A percentile compares a stretch with the other conserved stretches of the same genome.
These are phyloP conservation scores for Termitomyces titanicus DNA, from an alignment of 768 basidiomycete genomes.

Conservation along the genomic window DNA sequence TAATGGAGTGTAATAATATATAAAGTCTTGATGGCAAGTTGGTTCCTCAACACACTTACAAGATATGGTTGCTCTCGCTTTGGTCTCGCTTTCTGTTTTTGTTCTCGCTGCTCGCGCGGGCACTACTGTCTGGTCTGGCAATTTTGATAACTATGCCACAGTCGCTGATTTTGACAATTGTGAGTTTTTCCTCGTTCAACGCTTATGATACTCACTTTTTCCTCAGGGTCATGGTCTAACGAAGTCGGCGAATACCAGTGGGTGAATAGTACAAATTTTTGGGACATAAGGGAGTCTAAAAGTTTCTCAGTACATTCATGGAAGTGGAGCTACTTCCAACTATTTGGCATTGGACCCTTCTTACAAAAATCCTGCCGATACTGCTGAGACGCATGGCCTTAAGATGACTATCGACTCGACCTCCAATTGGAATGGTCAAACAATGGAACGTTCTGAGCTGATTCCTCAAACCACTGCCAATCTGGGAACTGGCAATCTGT, in stretches of 20 bases:
- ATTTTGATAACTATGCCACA: slow-evolving; percentile 44
- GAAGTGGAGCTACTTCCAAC: slow-evolving; percentile 43
- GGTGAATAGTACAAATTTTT: slow-evolving; percentile 27
- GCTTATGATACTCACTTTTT: neutral
- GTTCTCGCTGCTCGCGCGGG: slow-evolving; percentile 39
- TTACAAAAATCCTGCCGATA: slow-evolving; percentile 59
- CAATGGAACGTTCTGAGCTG: slow-evolving; percentile 41
- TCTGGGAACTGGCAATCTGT: slow-evolving; percentile 53
- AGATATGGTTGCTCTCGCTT: slow-evolving; percentile 26
- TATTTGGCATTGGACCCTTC: slow-evolving; percentile 48
- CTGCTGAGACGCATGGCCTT: slow-evolving; percentile 45
- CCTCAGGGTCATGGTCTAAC: slow-evolving; percentile 51
- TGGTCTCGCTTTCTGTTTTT: slow-evolving; percentile 30
- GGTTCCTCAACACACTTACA: neutral
- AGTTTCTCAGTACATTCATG: slow-evolving; percentile 47
- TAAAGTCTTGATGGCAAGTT: slow-evolving; percentile 1
- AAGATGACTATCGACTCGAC: slow-evolving; percentile 52
- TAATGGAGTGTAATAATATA: neutral
- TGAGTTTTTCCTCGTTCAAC: slow-evolving; percentile 18
- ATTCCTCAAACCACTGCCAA: slow-evolving; percentile 47
- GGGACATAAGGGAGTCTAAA: neutral
- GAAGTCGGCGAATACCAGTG: slow-evolving; percentile 57
- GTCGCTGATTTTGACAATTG: slow-evolving; percentile 51
- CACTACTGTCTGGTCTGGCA: slow-evolving; percentile 52
- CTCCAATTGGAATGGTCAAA: slow-evolving; percentile 52